Percentiles rank a stretch among this genome's conserved stretches.
Evolutionary conservation across 73 alveolate genomes (phyloP).

Genomic region (Blepharisma stoltei): DNA sequence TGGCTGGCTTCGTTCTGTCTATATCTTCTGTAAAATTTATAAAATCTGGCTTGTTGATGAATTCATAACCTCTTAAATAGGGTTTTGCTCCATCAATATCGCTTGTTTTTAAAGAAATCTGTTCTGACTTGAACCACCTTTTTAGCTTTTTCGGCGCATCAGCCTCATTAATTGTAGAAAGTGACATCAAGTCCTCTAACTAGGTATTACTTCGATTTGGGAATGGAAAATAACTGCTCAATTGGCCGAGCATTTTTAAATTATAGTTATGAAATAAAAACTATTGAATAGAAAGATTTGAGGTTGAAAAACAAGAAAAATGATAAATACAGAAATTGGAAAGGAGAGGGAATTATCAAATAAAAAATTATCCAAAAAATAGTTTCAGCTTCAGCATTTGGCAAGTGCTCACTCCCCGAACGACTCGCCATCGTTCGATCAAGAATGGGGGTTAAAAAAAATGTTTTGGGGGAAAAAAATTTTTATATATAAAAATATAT

Average conservation of each 20-base stretch:
- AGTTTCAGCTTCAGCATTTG: no score
- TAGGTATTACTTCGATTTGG: constrained; percentile 41
- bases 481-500: no score
- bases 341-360: no score
- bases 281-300: neutral
- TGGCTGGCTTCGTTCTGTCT: constrained; percentile 43
- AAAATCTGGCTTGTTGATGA: constrained; percentile 37
- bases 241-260: constrained; percentile 48
- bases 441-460: no score
- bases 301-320: neutral
- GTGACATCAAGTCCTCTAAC: constrained; percentile 48
- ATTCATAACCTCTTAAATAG: constrained; percentile 41
- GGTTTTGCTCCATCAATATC: constrained; percentile 57
- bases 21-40: constrained; percentile 44
- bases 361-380: no score
- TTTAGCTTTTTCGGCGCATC: constrained; percentile 15
- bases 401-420: no score
- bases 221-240: constrained; percentile 47
- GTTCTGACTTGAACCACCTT: constrained; percentile 19
- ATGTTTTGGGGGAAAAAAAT: no score
- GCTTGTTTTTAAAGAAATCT: constrained; percentile 20
- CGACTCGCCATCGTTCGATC: no score
- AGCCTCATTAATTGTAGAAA: constrained; percentile 47
- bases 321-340: no score
- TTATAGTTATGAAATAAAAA: constrained; percentile 5